A percentile compares a stretch with the other conserved stretches of the same genome.
Conservation (phyloP, 352 stramenopile genomes). For the Phytopythium vexans region DNA sequence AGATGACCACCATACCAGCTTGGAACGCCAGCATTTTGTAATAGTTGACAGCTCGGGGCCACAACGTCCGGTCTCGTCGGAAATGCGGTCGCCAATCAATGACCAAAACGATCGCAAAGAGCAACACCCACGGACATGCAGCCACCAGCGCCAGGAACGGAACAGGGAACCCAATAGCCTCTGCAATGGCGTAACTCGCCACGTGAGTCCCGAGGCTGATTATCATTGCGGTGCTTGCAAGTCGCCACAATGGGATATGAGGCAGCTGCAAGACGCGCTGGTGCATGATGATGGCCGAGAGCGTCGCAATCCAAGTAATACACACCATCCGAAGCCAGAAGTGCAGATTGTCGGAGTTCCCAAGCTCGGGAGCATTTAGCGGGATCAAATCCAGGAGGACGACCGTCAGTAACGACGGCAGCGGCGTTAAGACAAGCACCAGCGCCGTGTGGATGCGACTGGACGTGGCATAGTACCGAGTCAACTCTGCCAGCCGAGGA, state of each 20-base stretch:
- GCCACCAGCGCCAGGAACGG: slow-evolving; percentile 11
- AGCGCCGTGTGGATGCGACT: background rate
- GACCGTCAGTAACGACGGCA: slow-evolving; percentile 12
- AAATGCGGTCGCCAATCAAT: slow-evolving; percentile 12
- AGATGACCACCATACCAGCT: slow-evolving; percentile 9
- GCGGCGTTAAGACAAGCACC: slow-evolving; percentile 7
- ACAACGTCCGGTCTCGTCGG: slow-evolving; percentile 5
- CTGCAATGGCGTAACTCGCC: slow-evolving; percentile 2
- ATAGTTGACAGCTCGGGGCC: slow-evolving; percentile 5
- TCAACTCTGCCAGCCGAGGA: slow-evolving; percentile 3
- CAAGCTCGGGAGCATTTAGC: slow-evolving; percentile 10
- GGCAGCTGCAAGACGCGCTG: slow-evolving; percentile 8
- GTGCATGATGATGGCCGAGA: slow-evolving; percentile 10
- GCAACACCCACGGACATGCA: slow-evolving; percentile 8
- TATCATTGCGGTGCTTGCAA: slow-evolving; percentile 5
- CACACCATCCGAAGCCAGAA: slow-evolving; percentile 16
- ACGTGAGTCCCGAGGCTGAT: background rate
- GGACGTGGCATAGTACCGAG: slow-evolving; percentile 3
- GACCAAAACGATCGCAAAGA: slow-evolving; percentile 1
- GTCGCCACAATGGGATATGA: slow-evolving; percentile 1
- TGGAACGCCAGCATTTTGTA: slow-evolving; percentile 13
- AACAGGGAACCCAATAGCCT: slow-evolving; percentile 11
- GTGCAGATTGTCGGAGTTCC: slow-evolving; percentile 6
- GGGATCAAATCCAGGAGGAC: slow-evolving; percentile 11
- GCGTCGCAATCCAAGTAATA: slow-evolving; percentile 7